Evolutionary conservation across 164 flowering plant species (phyloP), one percentile per base, ranked within the genome.

Genomic region (Tinospora cordifolia): DNA sequence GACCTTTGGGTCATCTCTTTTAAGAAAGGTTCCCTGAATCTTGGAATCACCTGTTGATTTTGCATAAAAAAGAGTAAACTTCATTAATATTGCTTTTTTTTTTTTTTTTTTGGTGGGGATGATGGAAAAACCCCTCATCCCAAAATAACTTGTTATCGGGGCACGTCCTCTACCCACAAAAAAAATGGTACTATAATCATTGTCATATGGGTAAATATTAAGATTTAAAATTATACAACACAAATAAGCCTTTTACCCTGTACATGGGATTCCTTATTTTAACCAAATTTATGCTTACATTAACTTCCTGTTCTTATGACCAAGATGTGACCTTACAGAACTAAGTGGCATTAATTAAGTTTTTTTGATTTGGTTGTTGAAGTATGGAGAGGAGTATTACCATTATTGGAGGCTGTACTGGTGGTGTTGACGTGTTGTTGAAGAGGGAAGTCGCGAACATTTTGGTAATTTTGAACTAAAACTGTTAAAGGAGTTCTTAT

Each of bases 1-100:
- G 68, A 88, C 78, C 87, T 83, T 92, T 59, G 98, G 99, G 79
- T 95, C 97, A 78, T 90, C 88, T 84, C 86, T 88, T 66, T 75
- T 87, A 49, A 92, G 81, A 82, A 85, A 95, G 34, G 83, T 85
- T 69, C 88, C 97, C 81, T 88, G 84, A 65, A 34, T 70, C 76
- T 81, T 84, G 71, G 71, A 69, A 65, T 72, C 63, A 62, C 78
- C 80, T 71, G 74, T 83, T 88, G 84, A 75, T 71, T 71, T 69
- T 57, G 34, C n/a, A 3, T n/a, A 58, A 66, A 57, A 7, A 74
- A 41, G 21, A 62, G 41, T n/a, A n/a, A 54, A 1, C 41, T 14
- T 22, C 47, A 44, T 66, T 57, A 74, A 30, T 46, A 57, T 58
- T 44, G 36, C 36, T 30, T 30, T 30, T 30, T 30, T 30, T 30